These are phyloP conservation scores for Leptomonas pyrrhocoris DNA, from an alignment of 208 protist genomes.

Conservation along the genomic window DNA sequence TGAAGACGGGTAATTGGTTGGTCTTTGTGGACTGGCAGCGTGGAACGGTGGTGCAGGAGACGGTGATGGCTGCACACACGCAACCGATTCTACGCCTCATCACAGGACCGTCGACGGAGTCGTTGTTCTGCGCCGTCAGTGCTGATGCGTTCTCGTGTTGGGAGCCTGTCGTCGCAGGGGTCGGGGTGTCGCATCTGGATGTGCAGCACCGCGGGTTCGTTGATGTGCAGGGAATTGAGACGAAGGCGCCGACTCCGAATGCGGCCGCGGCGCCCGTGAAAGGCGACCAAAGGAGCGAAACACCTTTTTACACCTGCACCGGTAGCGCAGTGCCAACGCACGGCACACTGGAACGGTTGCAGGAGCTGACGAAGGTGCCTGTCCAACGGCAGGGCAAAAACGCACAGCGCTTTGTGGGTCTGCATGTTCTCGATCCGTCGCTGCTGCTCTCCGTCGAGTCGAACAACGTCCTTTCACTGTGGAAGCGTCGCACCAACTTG, in stretches of 20 bases:
- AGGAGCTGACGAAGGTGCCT: neutral
- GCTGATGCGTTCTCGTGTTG: constrained; percentile 52
- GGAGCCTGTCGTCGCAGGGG: constrained; percentile 14
- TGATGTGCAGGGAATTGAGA: neutral
- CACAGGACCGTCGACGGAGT: constrained; percentile 23
- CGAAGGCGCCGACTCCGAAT: neutral
- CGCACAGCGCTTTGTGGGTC: constrained; percentile 22
- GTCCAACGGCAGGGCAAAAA: neutral
- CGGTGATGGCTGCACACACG: constrained; percentile 19
- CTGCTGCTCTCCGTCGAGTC: constrained; percentile 37
- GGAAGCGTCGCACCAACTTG: constrained; percentile 13
- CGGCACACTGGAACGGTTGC: neutral
- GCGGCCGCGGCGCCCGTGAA: neutral
- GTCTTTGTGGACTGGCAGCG: constrained; percentile 56
- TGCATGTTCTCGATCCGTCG: constrained; percentile 14
- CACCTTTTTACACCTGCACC: constrained; percentile 29
- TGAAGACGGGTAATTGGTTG: constrained; percentile 27
- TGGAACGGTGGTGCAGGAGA: constrained; percentile 38
- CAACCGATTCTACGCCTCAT: constrained; percentile 30
- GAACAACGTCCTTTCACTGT: constrained; percentile 43
- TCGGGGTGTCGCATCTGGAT: too few species aligned
- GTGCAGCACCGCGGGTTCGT: neutral
- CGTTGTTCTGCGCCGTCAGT: constrained; percentile 38
- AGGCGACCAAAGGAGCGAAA: neutral
- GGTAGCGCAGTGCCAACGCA: constrained; percentile 27